Base-by-base conservation (phyloP, 2,329 filamentous ascomycete species). In the Drechslerella coelobrocha region DNA sequence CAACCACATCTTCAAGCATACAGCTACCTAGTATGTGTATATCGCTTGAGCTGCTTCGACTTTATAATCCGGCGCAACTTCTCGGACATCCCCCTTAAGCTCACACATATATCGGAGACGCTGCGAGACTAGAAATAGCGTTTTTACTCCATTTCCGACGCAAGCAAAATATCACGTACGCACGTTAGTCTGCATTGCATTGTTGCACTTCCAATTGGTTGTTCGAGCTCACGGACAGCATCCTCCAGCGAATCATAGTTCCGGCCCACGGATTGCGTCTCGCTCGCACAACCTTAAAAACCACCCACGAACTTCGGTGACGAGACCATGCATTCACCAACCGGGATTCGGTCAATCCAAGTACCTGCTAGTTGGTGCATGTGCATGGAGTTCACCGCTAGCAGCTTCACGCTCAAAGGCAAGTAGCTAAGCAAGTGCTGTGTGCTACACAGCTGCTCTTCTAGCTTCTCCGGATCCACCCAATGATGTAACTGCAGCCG, bases 211-310 rank as follows among this genome's bases (percentile, higher is more conserved):
- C 34, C 5, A 3, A 39, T 39, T 39, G 34, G 34, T n/a, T 14
- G 34, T n/a, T 14, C n/a, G n/a, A n/a, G n/a, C n/a, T 39, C 34
- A 4, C 34, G 17, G 12, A 10, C 12, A n/a, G n/a, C n/a, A n/a
- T n/a, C n/a, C 34, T 39, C 12, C 34, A n/a, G 17, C 34, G 34
- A 39, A 39, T 39, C 34, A n/a, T n/a, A 39, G 34, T 39, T n/a
- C 34, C 34, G 12, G 34, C 34, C 34, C 12, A n/a, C 4, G 12
- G 17, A 14, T 39, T 39, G 34, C 34, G 34, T 41, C 41, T 29
- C 60, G 62, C n/a, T 26, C 62, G 34, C 59, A 55, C 55, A 68
- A 68, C 63, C 34, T 68, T 68, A 68, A 68, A 68, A 68, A 26
- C 24, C 34, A 14, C 34, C 34, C 34, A 39, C 34, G 34, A 56